Base-by-base conservation (phyloP, 2,329 filamentous ascomycete genomes). In the Fonsecaea pugnacius region DNA sequence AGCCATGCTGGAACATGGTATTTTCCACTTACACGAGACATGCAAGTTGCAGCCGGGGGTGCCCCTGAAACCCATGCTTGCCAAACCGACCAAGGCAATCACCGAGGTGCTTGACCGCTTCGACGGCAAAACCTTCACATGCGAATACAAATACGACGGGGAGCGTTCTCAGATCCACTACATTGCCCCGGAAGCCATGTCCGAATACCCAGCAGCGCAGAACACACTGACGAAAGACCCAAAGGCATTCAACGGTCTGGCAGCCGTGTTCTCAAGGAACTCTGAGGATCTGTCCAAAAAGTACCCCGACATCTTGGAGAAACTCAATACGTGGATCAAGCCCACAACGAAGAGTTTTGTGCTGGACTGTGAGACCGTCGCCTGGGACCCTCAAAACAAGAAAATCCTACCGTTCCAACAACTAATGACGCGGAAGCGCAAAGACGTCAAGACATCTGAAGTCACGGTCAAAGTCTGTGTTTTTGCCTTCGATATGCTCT, bases 111-210 rank as follows among this genome's bases (percentile, higher is more conserved):
- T 99, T 10, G 94, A 99, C 77, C 91, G 95, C 4, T 99, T 99
- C 70, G 95, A 98, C 75, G 88, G 91, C 68, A 95, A 96, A 74
- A 90, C 89, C 30, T 99, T 99, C 73, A 98, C 95, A 1, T 99
- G 95, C 79, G 95, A 99, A 76, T 99, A 96, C 83, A 99, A 99
- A 77, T 99, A 99, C 74, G 95, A 99, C 72, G 95, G 95, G 55
- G 95, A 99, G 78, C 85, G 95, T 74, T 95, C 95, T n/a, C 95
- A 99, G 75, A 98, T 99, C 57, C 95, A 99, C 75, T 99, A 96
- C 71, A 92, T 98, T 35, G 89, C 93, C 4, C 91, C 92, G 67
- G 90, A 94, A 67, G 85, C 91, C 9, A 81, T 87, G 1, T 81
- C 90, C 64, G 84, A 92, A 60, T 89, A 91, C 70, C 84, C 85